A percentile compares a stretch with the other conserved stretches of the same genome.
These are phyloP conservation scores for Scedosporium apiospermum DNA, from an alignment of 2,329 filamentous ascomycete genomes.

Conservation along the genomic window DNA sequence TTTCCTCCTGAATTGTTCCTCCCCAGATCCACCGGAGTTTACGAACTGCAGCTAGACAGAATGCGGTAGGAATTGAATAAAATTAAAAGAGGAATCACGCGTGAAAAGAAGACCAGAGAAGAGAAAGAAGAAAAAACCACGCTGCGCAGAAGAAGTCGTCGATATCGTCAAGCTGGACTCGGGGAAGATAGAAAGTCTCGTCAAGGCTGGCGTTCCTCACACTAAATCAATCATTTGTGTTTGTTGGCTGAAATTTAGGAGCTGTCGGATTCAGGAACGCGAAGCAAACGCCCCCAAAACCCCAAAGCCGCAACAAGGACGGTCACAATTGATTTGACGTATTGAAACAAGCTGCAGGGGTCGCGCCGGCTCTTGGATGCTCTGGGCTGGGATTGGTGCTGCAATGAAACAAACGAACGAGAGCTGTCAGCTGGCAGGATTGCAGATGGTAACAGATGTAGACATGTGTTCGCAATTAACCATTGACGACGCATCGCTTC, in stretches of 20 bases:
- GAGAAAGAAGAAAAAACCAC: background rate
- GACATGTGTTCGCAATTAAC: background rate
- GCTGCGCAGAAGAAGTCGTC: background rate
- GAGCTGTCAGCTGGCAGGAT: background rate
- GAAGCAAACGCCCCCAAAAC: background rate
- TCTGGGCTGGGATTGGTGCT: background rate
- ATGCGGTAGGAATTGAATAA: background rate
- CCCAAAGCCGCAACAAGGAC: background rate
- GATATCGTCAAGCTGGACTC: background rate
- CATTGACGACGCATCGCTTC: no score
- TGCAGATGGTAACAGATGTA: background rate
- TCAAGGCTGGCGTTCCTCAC: background rate
- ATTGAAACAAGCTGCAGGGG: slow-evolving; percentile 2
- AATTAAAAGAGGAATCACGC: background rate
- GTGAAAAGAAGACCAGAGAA: background rate
- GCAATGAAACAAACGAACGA: background rate
- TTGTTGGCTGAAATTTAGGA: background rate
- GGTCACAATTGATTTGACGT: no score
- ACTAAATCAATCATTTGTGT: background rate
- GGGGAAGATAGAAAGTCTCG: background rate
- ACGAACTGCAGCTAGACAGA: background rate
- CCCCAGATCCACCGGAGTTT: background rate
- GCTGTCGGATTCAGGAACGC: slow-evolving; percentile 7
- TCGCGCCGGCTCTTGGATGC: background rate
- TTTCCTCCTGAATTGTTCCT: slow-evolving; percentile 1